Evolutionary conservation across 768 basidiomycete genomes (phyloP), one percentile per base, ranked within the genome.

Genomic region (Lactarius psammicola): DNA sequence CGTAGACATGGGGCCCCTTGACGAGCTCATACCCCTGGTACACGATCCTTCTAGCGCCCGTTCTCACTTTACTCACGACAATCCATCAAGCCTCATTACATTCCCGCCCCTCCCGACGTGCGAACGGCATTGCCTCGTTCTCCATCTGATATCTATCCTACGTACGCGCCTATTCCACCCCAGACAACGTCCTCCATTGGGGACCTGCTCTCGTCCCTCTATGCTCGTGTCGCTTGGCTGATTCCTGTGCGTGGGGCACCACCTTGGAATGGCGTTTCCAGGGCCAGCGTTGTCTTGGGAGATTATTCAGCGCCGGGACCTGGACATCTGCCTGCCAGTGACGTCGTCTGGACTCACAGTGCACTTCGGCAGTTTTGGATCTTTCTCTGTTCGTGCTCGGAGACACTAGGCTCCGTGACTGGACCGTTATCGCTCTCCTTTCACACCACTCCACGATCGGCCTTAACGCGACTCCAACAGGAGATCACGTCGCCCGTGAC

Each of bases 381-480:
- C n/a, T 67, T 59, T 49, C 53, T 67, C 33, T 55, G 40, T 5
- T 63, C 66, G 31, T 63, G 51, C 33, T 28, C 40, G 10, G 62
- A 63, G 23, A 63, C 38, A 13, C 40, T 40, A 15, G 40, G 28
- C 33, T 36, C 56, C 23, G 56, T 34, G 9, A 63, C 53, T 20
- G 66, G 66, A 13, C 57, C 66, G 7, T 59, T 67, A 20, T 67
- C 66, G 17, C 61, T 67, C 51, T 67, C 66, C 26, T 67, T 67
- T 51, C 36, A 23, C 23, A 40, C 61, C 26, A 33, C 66, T 34
- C 49, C 56, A 31, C 66, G 40, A 38, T 15, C 26, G 8, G 34
- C 36, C 11, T 56, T 17, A 18, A 42, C 13, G 33, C 36, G 31
- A 20, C 36, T 42, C 17, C 60, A 55, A 13, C 49, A n/a, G 26